phyloP scores from a whole-genome alignment of 2,329 filamentous ascomycete species.

The Hypoxylon sp. region DNA sequence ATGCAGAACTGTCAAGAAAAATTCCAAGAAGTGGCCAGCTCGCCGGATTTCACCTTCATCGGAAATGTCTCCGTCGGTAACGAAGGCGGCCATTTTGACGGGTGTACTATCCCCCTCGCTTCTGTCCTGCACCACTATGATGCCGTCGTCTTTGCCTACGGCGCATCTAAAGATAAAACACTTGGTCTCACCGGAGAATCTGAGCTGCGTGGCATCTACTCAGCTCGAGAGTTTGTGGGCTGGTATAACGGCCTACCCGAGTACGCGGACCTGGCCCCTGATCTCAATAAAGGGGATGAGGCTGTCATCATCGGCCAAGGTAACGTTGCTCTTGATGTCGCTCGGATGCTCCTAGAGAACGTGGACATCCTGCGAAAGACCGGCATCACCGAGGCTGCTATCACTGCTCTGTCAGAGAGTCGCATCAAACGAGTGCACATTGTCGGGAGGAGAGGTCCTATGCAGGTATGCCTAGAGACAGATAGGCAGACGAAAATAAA shows the following conservation, averaged over 20 bases:
- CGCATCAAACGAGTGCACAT: constrained; percentile 81
- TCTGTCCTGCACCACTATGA: constrained; percentile 84
- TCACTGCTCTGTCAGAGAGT: constrained; percentile 76
- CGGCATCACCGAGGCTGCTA: constrained; percentile 86
- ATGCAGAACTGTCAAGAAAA: constrained; percentile 90
- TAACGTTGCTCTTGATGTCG: constrained; percentile 94
- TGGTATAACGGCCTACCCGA: constrained; percentile 98
- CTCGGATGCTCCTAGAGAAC: constrained; percentile 82
- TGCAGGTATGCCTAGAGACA: constrained; percentile 71
- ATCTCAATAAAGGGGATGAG: constrained; percentile 77
- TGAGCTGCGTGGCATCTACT: constrained; percentile 76
- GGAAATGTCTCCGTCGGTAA: constrained; percentile 86
- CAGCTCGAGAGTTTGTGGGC: constrained; percentile 90
- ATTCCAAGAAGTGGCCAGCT: constrained; percentile 86
- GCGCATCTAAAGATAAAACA: constrained; percentile 82
- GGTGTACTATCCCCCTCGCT: constrained; percentile 68
- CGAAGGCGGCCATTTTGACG: constrained; percentile 48
- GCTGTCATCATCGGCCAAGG: constrained; percentile 93
- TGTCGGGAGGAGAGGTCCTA: constrained; percentile 86
- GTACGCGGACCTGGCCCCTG: constrained; percentile 74
- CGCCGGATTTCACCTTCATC: constrained; percentile 85
- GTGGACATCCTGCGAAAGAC: constrained; percentile 78
- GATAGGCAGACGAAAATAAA: background rate
- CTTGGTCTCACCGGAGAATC: constrained; percentile 84
- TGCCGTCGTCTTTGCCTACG: constrained; percentile 91